Evolutionary conservation across 345 rosid species (phyloP).

Genomic region (Citrus inodora): DNA sequence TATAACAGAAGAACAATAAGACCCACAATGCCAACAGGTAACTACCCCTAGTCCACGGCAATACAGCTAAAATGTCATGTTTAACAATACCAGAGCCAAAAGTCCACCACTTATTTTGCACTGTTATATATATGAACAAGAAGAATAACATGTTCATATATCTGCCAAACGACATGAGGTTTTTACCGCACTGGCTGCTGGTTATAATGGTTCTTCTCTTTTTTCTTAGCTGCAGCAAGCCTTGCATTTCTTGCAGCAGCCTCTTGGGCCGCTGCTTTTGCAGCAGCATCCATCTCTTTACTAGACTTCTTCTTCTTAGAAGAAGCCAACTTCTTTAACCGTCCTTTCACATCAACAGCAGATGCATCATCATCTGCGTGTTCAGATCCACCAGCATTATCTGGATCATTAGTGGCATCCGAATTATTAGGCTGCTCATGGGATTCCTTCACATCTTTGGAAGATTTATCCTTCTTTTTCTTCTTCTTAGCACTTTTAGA

Average conservation of each 20-base stretch:
- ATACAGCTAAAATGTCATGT: slow-evolving; percentile 22
- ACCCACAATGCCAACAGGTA: slow-evolving; percentile 14
- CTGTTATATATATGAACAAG: slow-evolving; percentile 33
- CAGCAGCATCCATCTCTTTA: slow-evolving; percentile 63
- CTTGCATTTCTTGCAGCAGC: slow-evolving; percentile 71
- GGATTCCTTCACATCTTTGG: slow-evolving; percentile 44
- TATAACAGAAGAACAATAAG: slow-evolving; percentile 18
- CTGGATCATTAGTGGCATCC: slow-evolving; percentile 26
- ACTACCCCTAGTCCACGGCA: slow-evolving; percentile 11
- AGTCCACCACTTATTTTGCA: slow-evolving; percentile 20
- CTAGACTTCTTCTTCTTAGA: slow-evolving; percentile 60
- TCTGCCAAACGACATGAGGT: not conserved
- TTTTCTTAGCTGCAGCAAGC: slow-evolving; percentile 79
- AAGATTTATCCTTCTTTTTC: slow-evolving; percentile 49
- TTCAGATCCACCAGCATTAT: slow-evolving; percentile 29
- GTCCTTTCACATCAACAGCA: slow-evolving; percentile 51
- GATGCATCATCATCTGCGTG: slow-evolving; percentile 39
- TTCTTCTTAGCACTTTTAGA: slow-evolving; percentile 58
- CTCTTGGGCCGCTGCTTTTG: slow-evolving; percentile 62
- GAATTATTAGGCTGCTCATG: slow-evolving; percentile 33
- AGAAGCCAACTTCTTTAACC: slow-evolving; percentile 51
- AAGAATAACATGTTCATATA: slow-evolving; percentile 28
- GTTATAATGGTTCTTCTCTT: slow-evolving; percentile 73
- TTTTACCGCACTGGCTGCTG: slow-evolving; percentile 68
- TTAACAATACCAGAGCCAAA: slow-evolving; percentile 1